phyloP scores from a whole-genome alignment of 1,284 basidiomycete genomes.

The Cystobasidium pallidum region DNA sequence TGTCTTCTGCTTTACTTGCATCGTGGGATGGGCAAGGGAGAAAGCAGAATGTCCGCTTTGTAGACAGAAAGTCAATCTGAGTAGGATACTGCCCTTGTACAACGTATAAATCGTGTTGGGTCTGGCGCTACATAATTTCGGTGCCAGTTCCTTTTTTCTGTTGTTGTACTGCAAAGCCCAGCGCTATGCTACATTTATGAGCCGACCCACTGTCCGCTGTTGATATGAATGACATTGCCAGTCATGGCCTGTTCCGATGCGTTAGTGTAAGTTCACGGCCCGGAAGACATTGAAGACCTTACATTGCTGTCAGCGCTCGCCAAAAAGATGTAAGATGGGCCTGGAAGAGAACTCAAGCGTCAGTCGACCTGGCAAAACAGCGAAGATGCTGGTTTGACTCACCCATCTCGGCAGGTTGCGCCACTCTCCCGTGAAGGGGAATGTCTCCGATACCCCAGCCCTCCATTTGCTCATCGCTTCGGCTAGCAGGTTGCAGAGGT shows the following conservation, averaged over 20 bases:
- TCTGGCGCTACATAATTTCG: conserved; percentile 3
- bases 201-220: conserved; percentile 48
- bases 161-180: conserved; percentile 9
- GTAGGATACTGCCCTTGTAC: conserved; percentile 53
- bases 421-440: conserved; percentile 62
- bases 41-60: conserved; percentile 56
- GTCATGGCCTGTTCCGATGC: conserved; percentile 44
- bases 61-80: conserved; percentile 50
- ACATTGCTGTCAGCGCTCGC: conserved; percentile 47
- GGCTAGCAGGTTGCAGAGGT: conserved; percentile 62
- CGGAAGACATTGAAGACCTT: neutral
- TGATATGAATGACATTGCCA: conserved; percentile 48
- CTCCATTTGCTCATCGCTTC: conserved; percentile 63
- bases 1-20: conserved; percentile 57
- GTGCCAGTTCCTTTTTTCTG: conserved; percentile 1
- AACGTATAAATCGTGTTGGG: conserved; percentile 46
- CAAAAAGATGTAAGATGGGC: conserved; percentile 59
- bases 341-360: conserved; percentile 52
- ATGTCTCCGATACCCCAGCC: conserved; percentile 60
- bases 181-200: conserved; percentile 25
- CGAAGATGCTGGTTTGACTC: neutral
- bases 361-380: neutral
- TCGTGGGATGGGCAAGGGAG: conserved; percentile 57
- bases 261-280: no score
- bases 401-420: conserved; percentile 63